Percentiles rank a stretch among this genome's conserved stretches.
These are phyloP conservation scores for Pythium apleroticum DNA, from an alignment of 352 stramenopile species.

Conservation along the genomic window DNA sequence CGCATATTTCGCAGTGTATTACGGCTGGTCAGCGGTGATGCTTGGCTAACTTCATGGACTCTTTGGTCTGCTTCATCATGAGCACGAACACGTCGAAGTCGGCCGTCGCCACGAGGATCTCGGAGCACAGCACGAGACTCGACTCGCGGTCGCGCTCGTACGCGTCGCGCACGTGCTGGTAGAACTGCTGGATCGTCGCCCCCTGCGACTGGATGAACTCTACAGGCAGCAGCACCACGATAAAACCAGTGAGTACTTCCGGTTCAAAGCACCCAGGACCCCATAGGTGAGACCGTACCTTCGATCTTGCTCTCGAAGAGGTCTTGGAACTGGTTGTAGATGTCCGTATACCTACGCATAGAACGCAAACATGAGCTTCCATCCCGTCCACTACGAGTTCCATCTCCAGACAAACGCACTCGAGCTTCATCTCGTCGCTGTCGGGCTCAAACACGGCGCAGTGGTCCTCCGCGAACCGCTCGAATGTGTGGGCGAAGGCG, in stretches of 20 bases:
- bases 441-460: constrained; percentile 68
- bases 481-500: constrained; percentile 70
- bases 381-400: too few relatives aligned
- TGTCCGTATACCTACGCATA: constrained; percentile 61
- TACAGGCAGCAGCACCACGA: constrained; percentile 11
- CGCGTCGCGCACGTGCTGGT: constrained; percentile 51
- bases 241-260: background rate
- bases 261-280: too few relatives aligned
- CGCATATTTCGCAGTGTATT: background rate
- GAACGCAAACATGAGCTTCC: background rate
- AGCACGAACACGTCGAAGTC: constrained; percentile 83
- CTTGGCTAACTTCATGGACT: constrained; percentile 59
- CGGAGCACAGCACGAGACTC: constrained; percentile 63
- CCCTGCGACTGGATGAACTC: constrained; percentile 62
- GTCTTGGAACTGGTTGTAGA: constrained; percentile 75
- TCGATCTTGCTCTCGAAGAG: constrained; percentile 80
- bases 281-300: constrained; percentile 31
- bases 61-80: constrained; percentile 85
- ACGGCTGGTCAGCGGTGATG: constrained; percentile 10
- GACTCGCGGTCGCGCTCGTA: constrained; percentile 62
- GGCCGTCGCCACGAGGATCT: constrained; percentile 75
- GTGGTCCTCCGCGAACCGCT: constrained; percentile 62
- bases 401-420: constrained; percentile 31
- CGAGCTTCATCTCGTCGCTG: constrained; percentile 78
- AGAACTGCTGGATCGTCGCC: constrained; percentile 65